A percentile compares a stretch with the other conserved stretches of the same genome.
Conservation (phyloP, 2,329 filamentous ascomycete species). For the Fusarium nelsonii region DNA sequence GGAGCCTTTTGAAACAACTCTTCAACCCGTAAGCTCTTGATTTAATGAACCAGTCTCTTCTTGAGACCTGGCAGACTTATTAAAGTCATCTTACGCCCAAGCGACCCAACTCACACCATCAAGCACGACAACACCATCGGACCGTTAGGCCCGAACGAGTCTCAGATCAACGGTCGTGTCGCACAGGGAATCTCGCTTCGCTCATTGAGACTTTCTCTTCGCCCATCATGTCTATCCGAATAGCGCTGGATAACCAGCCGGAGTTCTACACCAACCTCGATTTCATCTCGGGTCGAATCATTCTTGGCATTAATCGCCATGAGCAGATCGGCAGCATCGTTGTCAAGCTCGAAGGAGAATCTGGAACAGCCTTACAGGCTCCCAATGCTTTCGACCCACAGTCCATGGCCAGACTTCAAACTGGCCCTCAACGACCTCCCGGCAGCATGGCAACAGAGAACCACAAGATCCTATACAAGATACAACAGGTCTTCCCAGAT, state of each 20-base stretch:
- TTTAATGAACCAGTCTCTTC: not conserved
- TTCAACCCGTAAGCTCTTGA: not conserved
- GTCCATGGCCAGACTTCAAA: constrained; percentile 51
- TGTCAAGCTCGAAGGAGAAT: constrained; percentile 87
- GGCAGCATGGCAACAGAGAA: constrained; percentile 66
- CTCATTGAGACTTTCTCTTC: constrained; percentile 3
- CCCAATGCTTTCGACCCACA: constrained; percentile 60
- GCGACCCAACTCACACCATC: constrained; percentile 17
- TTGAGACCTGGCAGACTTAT: not conserved
- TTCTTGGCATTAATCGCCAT: constrained; percentile 70
- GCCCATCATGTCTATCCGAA: constrained; percentile 72
- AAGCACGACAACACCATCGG: constrained; percentile 21
- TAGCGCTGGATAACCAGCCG: constrained; percentile 74
- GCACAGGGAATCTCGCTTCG: constrained; percentile 3
- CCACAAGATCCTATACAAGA: constrained; percentile 81
- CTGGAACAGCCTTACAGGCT: constrained; percentile 72
- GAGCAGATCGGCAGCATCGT: constrained; percentile 79
- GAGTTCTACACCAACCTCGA: constrained; percentile 86
- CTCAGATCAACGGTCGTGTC: constrained; percentile 25
- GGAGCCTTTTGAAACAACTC: constrained; percentile 12
- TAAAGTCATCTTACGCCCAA: constrained; percentile 7
- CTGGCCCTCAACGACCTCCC: constrained; percentile 51
- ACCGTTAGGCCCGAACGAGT: constrained; percentile 14
- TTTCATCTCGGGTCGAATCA: constrained; percentile 72
- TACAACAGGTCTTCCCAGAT: constrained; percentile 78